Base-by-base conservation (phyloP, 1,139 yeast genomes). In the Saccharomycopsis hybrid region DNA sequence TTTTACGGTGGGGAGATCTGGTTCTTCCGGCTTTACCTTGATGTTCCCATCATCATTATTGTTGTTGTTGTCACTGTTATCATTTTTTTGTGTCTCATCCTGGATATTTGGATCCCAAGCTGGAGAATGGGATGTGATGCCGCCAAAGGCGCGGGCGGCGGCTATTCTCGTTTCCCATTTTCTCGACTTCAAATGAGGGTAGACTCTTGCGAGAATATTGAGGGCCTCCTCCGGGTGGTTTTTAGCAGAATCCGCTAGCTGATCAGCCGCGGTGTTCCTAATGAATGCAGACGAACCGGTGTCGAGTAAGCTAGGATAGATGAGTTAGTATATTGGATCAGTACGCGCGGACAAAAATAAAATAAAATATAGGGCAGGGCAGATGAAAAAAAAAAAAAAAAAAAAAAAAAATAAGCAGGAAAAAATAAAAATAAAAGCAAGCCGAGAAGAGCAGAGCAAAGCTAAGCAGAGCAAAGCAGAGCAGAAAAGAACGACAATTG, bases 101-200 rank as follows among this genome's bases (percentile, higher is more conserved):
- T 65, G 65, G 4, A 60, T 60, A 59, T 87, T 85, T 1, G 98
- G 98, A 60, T 88, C 88, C 97, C 97, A 94, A 39, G 73, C 60
- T 1, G 77, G 76, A 0, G 92, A 81, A 63, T 88, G 83, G 49
- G 80, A 77, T 5, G 89, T 94, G 37, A 94, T 89, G 2, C 95
- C 96, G 11, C 97, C 97, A 60, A 94, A 78, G 0, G 98, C 98
- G 54, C 90, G 71, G 0, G 97, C 97, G 1, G 98, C 95, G 0
- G 97, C 82, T 1, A 86, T 83, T 65, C 99, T 77, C 0, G 98
- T 90, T 65, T 94, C 98, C 99, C 99, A 94, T 67, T 84, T 87
- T 49, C 73, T 74, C 38, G 92, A 81, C 60, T 81, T 78, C 54
- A 94, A 71, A 63, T 82, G 92, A 0, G 99, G 97, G 59, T 88